A percentile compares a stretch with the other conserved stretches of the same genome.
Conservation (phyloP, 768 basidiomycete species). For the Lactifluus piperatus region DNA sequence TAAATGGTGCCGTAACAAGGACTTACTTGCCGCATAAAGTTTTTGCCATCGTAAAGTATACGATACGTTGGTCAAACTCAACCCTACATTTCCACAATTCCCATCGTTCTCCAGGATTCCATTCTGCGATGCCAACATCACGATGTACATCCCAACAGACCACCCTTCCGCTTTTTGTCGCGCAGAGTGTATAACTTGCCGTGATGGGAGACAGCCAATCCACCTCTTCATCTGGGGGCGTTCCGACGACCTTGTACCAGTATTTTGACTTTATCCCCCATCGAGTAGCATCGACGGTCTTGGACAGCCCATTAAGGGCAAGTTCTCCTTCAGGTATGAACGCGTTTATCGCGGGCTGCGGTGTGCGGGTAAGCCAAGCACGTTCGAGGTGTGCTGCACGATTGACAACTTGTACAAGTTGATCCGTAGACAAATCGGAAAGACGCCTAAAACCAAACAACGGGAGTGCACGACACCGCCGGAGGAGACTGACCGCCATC, state of each 20-base stretch:
- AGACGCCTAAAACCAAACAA: constrained; percentile 62
- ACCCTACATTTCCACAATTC: constrained; percentile 74
- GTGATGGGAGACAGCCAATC: constrained; percentile 76
- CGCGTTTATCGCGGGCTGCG: constrained; percentile 37
- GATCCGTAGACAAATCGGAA: constrained; percentile 51
- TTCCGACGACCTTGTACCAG: constrained; percentile 65
- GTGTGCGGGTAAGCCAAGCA: constrained; percentile 53
- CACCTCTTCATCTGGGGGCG: constrained; percentile 59
- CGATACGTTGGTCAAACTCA: constrained; percentile 61
- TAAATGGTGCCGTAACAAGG: background rate
- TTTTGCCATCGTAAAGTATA: constrained; percentile 65
- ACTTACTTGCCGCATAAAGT: constrained; percentile 14
- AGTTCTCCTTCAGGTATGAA: constrained; percentile 17
- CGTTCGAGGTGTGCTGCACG: constrained; percentile 52
- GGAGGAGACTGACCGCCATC: constrained; percentile 52
- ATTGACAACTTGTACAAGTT: constrained; percentile 54
- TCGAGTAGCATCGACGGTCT: constrained; percentile 1
- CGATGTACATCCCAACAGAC: constrained; percentile 69
- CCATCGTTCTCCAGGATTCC: constrained; percentile 56
- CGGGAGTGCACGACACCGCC: constrained; percentile 59
- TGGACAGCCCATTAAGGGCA: background rate
- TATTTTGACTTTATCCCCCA: constrained; percentile 26
- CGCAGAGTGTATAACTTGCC: constrained; percentile 66
- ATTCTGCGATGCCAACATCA: constrained; percentile 54
- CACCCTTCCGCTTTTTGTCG: constrained; percentile 66